Base-by-base conservation (phyloP, 257 asterid species). In the Solanum clarkiae region DNA sequence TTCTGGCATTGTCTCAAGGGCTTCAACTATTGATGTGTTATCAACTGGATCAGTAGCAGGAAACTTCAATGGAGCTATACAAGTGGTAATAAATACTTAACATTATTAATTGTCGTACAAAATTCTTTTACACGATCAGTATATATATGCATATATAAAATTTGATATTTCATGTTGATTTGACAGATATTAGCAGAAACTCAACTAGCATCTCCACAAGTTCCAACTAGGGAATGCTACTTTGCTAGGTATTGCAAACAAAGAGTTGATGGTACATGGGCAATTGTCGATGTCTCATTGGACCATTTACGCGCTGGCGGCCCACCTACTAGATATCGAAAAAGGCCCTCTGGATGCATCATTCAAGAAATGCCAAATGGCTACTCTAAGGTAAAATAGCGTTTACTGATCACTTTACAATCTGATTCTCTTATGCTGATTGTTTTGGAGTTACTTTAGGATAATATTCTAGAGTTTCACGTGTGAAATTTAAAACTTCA, bases 281-380 rank as follows among this genome's bases (percentile, higher is more conserved):
- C 71, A 0, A 83, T 94, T 5, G 92, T 93, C 9, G 97, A 94
- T 45, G 94, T 94, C 49, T 93, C 96, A 8, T 26, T 88, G 11
- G 97, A 91, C 55, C 66, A 82, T 13, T 10, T 86, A 24, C 84
- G 44, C 1, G 26, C 84, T 0, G 44, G 81, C 3, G 44, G 81
- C 3, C 60, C 87, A 1, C 9, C n/a, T 4, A 14, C 54, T 16
- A 81, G 66, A 20, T 93, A 91, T n/a, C 86, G 91, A n/a, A 91
- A 86, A 81, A 89, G 92, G 87, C 96, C 97, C 57, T 94, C 96
- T 0, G 95, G 97, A 0, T 92, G 95, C 65, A 59, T 94, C 1
- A 88, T 94, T 36, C 88, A 91, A 84, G 92, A 85, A 49, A 68
- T 89, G 74, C 88, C 90, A 4, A 88, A 88, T 80, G 93, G 92